These are phyloP conservation scores for Colletotrichum spaethianum DNA, from an alignment of 2,329 filamentous ascomycete genomes.

Conservation along the genomic window DNA sequence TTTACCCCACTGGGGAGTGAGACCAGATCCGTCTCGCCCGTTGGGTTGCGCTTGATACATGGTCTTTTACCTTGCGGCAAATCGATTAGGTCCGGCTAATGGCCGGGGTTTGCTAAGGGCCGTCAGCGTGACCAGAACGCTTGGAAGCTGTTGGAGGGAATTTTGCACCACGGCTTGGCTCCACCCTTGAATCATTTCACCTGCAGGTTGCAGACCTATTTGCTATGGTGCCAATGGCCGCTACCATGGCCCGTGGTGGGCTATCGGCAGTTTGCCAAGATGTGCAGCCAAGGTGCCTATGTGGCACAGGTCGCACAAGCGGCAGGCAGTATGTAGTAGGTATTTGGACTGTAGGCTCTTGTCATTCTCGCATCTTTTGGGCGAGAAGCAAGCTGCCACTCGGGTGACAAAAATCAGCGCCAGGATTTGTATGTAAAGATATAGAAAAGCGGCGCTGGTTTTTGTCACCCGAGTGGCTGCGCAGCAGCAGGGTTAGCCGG, in stretches of 20 bases:
- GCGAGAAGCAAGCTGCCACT: no score
- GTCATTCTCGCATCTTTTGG: neutral
- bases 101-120: neutral
- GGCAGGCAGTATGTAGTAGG: neutral
- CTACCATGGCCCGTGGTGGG: constrained; percentile 12
- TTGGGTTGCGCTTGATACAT: neutral
- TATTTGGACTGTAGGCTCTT: neutral
- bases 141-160: constrained; percentile 1
- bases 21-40: neutral
- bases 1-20: constrained; percentile 4
- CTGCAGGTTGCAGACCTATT: neutral
- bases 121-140: neutral
- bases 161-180: neutral
- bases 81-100: neutral
- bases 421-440: no score
- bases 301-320: constrained; percentile 17
- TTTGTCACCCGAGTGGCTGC: no score
- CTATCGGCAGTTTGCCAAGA: constrained; percentile 35
- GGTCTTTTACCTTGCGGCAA: neutral
- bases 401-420: no score
- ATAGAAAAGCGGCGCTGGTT: no score
- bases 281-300: constrained; percentile 12
- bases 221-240: constrained; percentile 8
- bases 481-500: neutral
- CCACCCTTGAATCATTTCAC: neutral